Percentiles rank a stretch among this genome's conserved stretches.
Evolutionary conservation across 257 asterid species (phyloP).

Genomic region (Jasminum sambac): DNA sequence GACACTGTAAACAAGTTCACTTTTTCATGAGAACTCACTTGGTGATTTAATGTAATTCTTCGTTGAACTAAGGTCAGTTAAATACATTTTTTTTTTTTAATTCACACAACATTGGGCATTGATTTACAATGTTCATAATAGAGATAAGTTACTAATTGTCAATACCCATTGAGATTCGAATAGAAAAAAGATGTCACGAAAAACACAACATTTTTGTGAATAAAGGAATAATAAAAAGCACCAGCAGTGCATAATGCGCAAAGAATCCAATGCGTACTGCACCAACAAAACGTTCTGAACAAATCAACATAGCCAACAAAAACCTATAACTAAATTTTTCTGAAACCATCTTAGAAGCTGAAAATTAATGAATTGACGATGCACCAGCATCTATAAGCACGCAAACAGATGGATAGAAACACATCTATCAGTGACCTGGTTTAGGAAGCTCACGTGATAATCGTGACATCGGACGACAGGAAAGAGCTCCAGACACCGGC

Average conservation of each 20-base stretch:
- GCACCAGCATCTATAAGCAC: neutral
- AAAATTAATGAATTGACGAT: neutral
- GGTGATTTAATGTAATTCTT: neutral
- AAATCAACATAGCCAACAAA: neutral
- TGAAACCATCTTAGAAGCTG: neutral
- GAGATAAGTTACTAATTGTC: neutral
- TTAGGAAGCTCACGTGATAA: constrained; percentile 18
- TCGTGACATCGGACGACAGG: constrained; percentile 31
- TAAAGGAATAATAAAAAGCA: too few relatives aligned
- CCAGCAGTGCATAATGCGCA: too few relatives aligned
- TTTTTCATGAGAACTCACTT: neutral
- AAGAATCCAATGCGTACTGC: neutral
- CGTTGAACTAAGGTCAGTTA: neutral
- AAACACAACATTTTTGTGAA: too few relatives aligned
- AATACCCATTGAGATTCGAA: neutral
- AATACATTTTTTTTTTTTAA: neutral
- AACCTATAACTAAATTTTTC: neutral
- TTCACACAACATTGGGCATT: neutral
- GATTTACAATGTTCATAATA: neutral
- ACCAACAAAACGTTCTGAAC: neutral
- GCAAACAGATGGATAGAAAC: neutral
- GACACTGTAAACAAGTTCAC: neutral
- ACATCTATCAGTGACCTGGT: neutral
- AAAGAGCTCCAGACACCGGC: constrained; percentile 19
- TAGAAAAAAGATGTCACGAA: too few relatives aligned